Evolutionary conservation across 1,139 yeast species (phyloP).

Genomic region (Diutina neorugosa): DNA sequence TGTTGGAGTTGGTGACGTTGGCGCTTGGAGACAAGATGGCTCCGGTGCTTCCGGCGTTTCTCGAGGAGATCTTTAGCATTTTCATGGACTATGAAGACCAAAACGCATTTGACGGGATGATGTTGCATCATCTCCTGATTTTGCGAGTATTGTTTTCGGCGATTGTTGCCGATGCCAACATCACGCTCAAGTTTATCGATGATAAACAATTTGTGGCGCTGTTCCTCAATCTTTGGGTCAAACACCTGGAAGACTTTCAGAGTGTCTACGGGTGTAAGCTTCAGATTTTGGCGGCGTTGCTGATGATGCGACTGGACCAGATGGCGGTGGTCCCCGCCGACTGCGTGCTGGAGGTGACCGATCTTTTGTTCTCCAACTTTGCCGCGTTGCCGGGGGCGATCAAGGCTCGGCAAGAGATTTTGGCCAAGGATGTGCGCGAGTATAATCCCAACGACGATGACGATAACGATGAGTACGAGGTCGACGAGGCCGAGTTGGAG

Average conservation of each 20-base stretch:
- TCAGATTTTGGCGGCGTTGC: conserved; percentile 32
- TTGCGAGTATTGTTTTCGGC: conserved; percentile 32
- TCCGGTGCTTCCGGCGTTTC: conserved; percentile 22
- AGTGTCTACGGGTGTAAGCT: conserved; percentile 48
- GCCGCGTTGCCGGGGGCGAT: conserved; percentile 38
- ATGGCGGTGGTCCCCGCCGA: conserved; percentile 16
- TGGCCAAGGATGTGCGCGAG: conserved; percentile 21
- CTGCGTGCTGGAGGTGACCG: conserved; percentile 29
- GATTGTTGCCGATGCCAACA: conserved; percentile 26
- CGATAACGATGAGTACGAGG: conserved; percentile 27
- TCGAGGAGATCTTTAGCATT: conserved; percentile 25
- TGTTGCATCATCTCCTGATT: conserved; percentile 35
- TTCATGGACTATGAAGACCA: conserved; percentile 24
- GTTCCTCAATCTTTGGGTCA: conserved; percentile 38
- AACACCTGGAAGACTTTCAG: conserved; percentile 33
- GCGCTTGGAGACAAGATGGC: conserved; percentile 24
- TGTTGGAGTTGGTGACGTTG: conserved; percentile 27
- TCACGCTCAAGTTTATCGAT: conserved; percentile 25
- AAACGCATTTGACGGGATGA: conserved; percentile 34
- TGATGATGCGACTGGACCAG: conserved; percentile 20
- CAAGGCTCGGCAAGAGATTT: conserved; percentile 30
- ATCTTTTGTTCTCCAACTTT: conserved; percentile 28
- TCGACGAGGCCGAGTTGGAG: conserved; percentile 42
- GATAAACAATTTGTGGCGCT: conserved; percentile 24
- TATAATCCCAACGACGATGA: conserved; percentile 18